These are phyloP conservation scores for Mycena crocata DNA, from an alignment of 768 basidiomycete species.

Conservation along the genomic window DNA sequence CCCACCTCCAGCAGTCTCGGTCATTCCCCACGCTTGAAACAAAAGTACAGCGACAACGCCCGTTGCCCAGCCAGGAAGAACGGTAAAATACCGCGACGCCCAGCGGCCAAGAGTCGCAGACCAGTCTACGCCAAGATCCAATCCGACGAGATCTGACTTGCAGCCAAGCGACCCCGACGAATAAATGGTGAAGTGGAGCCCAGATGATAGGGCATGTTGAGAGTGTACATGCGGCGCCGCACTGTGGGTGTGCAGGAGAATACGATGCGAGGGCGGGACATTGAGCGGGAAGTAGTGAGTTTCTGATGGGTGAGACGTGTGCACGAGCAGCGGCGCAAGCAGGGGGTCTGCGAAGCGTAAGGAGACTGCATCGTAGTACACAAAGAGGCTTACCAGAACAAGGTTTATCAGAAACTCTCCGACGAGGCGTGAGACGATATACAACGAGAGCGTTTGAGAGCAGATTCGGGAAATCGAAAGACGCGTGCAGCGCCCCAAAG, in stretches of 20 bases:
- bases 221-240: conserved; percentile 74
- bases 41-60: conserved; percentile 74
- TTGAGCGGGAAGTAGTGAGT: conserved; percentile 74
- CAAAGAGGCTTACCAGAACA: conserved; percentile 49
- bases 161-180: conserved; percentile 66
- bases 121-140: conserved; percentile 78
- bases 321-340: conserved; percentile 74
- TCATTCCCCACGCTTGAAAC: conserved; percentile 62
- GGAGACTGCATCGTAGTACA: conserved; percentile 5
- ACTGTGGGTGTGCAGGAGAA: conserved; percentile 76
- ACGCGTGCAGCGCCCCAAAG: conserved; percentile 50
- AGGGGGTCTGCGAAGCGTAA: conserved; percentile 57
- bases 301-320: conserved; percentile 69
- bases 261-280: conserved; percentile 47
- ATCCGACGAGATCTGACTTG: conserved; percentile 43
- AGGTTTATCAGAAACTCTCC: conserved; percentile 30
- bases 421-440: conserved; percentile 63
- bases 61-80: conserved; percentile 77
- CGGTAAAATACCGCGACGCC: conserved; percentile 80
- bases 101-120: conserved; percentile 75
- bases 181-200: conserved; percentile 69
- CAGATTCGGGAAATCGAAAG: conserved; percentile 65
- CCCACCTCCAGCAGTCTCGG: conserved; percentile 44
- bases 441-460: conserved; percentile 72
- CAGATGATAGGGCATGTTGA: conserved; percentile 37